phyloP scores from a whole-genome alignment of 768 basidiomycete genomes.

The Tricholomella constricta region DNA sequence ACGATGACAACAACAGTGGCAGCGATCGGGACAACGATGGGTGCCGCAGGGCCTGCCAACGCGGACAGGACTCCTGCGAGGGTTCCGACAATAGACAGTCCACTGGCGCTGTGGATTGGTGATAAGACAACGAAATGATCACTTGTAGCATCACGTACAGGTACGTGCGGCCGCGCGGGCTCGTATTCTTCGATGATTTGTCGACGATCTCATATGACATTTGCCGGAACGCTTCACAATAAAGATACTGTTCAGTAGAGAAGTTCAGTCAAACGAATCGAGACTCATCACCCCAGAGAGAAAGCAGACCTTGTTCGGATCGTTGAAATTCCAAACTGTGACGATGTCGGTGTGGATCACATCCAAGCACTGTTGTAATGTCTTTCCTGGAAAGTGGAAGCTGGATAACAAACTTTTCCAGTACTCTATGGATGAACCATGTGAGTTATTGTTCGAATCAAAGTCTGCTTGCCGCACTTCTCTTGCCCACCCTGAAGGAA shows the following conservation, averaged over 20 bases:
- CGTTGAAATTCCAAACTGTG: slow-evolving; percentile 26
- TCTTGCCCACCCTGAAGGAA: slow-evolving; percentile 15
- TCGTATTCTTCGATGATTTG: too few species aligned
- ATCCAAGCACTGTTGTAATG: slow-evolving; percentile 20
- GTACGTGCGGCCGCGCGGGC: too few species aligned
- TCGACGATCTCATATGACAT: not conserved
- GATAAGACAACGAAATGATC: not conserved
- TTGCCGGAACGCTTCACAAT: not conserved
- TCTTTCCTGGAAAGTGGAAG: slow-evolving; percentile 18
- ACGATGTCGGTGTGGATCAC: slow-evolving; percentile 27
- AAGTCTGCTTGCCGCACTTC: slow-evolving; percentile 10
- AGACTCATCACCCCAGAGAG: not conserved
- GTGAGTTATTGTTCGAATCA: not conserved
- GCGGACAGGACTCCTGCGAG: slow-evolving; percentile 17
- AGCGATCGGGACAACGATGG: slow-evolving; percentile 23
- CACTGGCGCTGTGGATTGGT: slow-evolving; percentile 6
- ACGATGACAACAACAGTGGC: slow-evolving; percentile 17
- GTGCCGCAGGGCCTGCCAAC: slow-evolving; percentile 17
- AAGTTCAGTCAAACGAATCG: not conserved
- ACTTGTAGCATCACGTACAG: slow-evolving; percentile 2
- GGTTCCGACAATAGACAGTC: slow-evolving; percentile 13
- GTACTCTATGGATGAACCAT: slow-evolving; percentile 18
- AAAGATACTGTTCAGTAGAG: slow-evolving; percentile 9
- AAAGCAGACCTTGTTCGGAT: slow-evolving; percentile 19
- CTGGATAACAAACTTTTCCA: slow-evolving; percentile 27